Evolutionary conservation across 108 stramenopile species (phyloP).

Genomic region (Fistulifera solaris): DNA sequence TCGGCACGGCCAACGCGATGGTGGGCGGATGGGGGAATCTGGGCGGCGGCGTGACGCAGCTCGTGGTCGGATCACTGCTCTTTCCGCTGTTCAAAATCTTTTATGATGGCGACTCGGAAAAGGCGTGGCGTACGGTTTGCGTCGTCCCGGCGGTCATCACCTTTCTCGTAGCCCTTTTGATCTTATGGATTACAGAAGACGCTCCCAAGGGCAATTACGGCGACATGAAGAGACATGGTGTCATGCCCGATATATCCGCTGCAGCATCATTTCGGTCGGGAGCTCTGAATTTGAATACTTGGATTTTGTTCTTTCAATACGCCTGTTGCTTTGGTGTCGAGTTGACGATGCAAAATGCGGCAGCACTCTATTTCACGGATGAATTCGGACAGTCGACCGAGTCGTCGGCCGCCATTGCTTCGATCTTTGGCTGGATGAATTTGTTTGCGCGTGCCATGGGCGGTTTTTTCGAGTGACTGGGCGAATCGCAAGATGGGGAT

Average conservation of each 20-base stretch:
- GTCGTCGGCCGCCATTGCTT: constrained; percentile 66
- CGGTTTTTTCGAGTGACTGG: constrained; percentile 44
- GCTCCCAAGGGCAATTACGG: constrained; percentile 80
- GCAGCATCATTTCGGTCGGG: constrained; percentile 56
- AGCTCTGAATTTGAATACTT: constrained; percentile 77
- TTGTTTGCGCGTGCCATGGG: constrained; percentile 72
- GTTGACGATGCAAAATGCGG: constrained; percentile 77
- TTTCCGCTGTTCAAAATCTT: constrained; percentile 57
- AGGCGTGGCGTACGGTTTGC: constrained; percentile 74
- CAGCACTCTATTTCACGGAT: constrained; percentile 73
- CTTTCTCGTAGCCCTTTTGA: constrained; percentile 32
- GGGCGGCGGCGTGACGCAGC: constrained; percentile 78
- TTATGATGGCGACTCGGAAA: constrained; percentile 53
- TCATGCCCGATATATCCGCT: constrained; percentile 59
- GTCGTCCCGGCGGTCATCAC: constrained; percentile 69
- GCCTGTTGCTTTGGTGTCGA: constrained; percentile 91
- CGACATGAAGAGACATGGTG: constrained; percentile 68
- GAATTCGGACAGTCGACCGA: constrained; percentile 55
- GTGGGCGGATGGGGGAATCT: constrained; percentile 91
- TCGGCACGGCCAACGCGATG: constrained; percentile 85
- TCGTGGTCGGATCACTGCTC: constrained; percentile 64
- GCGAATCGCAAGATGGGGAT: constrained; percentile 54
- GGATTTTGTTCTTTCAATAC: constrained; percentile 84
- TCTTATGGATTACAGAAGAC: constrained; percentile 65
- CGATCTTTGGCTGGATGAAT: constrained; percentile 76